Percentiles rank a stretch among this genome's conserved stretches.
These are phyloP conservation scores for Viridothelium virens DNA, from an alignment of 495 filamentous ascomycete genomes.

Conservation along the genomic window DNA sequence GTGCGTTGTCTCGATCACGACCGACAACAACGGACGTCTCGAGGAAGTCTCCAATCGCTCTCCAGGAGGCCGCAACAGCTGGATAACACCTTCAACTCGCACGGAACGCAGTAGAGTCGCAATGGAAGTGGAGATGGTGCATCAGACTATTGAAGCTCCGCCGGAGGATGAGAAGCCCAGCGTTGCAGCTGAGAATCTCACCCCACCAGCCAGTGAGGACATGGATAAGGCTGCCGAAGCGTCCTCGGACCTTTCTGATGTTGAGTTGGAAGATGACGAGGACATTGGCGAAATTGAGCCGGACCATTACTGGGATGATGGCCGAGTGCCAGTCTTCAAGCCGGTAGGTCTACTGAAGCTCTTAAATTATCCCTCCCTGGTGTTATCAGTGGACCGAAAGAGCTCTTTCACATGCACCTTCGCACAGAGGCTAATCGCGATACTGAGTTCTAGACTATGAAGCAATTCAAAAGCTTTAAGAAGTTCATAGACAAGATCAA, in stretches of 20 bases:
- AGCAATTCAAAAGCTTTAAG: slow-evolving; percentile 87
- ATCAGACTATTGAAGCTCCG: slow-evolving; percentile 3
- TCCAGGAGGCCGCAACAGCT: neutral
- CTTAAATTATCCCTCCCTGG: slow-evolving; percentile 1
- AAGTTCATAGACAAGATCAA: slow-evolving; percentile 81
- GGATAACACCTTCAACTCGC: neutral
- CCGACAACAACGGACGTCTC: neutral
- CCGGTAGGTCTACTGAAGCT: slow-evolving; percentile 52
- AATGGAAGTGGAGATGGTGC: neutral
- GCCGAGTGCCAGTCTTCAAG: slow-evolving; percentile 87
- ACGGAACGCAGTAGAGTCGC: neutral
- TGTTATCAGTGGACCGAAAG: slow-evolving; percentile 1
- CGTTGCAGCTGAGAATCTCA: slow-evolving; percentile 29
- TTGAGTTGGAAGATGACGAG: slow-evolving; percentile 41
- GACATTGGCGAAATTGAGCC: slow-evolving; percentile 68
- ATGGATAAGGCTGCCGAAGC: slow-evolving; percentile 31
- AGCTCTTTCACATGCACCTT: neutral
- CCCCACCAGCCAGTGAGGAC: slow-evolving; percentile 39
- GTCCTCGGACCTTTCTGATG: slow-evolving; percentile 36
- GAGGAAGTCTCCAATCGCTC: neutral
- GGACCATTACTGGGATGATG: slow-evolving; percentile 77
- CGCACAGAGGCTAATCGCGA: slow-evolving; percentile 2
- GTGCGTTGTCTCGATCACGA: neutral
- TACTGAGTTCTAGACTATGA: slow-evolving; percentile 55
- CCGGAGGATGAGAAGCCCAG: neutral